Evolutionary conservation across 495 filamentous ascomycete genomes (phyloP), one percentile per base, ranked within the genome.

Genomic region (Glonium stellatum): DNA sequence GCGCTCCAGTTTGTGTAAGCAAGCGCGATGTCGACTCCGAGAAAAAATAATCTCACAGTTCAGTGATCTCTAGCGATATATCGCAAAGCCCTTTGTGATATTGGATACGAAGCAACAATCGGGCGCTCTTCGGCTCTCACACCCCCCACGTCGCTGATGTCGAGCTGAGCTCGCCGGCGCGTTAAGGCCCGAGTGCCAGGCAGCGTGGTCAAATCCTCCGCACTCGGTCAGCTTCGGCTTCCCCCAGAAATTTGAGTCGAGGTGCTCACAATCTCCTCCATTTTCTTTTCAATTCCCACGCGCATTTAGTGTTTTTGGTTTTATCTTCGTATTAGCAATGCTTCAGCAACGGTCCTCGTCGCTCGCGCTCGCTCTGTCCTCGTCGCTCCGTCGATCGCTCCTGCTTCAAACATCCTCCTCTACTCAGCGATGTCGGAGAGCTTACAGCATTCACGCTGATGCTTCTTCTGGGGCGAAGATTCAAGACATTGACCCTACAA

Each of bases 401-500:
- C 61, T 75, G 27, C 59, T 76, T 3, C 54, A 71, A 54, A 73
- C 74, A 37, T 71, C 74, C 53, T 46, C 64, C 13, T 59, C 56
- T 27, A 61, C 68, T 22, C 53, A 58, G 63, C 64, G 61, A 63
- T 69, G 67, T 57, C 67, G 65, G 60, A 67, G 68, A 66, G 25
- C 59, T 27, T 73, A 73, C 61, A 72, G 70, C 62, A 65, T 73
- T 48, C 62, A 67, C 54, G 61, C 67, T 39, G 65, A 69, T 47
- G 65, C 59, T 31, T 64, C 65, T 13, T 52, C 67, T 11, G 53
- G 63, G 39, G 59, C 57, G 54, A 68, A 67, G 35, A 74, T 83
- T 36, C 73, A 79, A 42, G 84, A 80, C 54, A 80, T 97, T 54
- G 88, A 96, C 72, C 76, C 87, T 11, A 78, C 82, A n/a, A 86